phyloP scores from a whole-genome alignment of 768 basidiomycete species.

The Leccinum olivaceopallidum region DNA sequence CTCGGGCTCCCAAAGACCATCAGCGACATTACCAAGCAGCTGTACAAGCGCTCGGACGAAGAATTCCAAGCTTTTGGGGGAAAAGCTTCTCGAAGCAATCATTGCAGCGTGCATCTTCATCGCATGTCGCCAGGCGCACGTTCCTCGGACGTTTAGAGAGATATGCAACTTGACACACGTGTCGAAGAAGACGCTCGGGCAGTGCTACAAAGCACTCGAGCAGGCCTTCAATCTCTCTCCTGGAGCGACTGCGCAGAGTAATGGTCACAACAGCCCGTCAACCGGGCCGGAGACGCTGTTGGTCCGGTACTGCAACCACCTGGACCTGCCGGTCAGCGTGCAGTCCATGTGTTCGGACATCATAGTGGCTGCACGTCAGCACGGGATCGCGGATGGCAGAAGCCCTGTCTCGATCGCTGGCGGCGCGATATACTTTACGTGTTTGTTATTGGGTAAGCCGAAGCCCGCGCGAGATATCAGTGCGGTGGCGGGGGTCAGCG shows the following conservation, averaged over 20 bases:
- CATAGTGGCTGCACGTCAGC: slow-evolving; percentile 74
- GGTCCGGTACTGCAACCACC: slow-evolving; percentile 92
- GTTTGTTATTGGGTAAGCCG: slow-evolving; percentile 70
- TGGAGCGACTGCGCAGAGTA: slow-evolving; percentile 64
- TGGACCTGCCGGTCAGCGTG: slow-evolving; percentile 80
- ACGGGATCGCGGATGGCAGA: slow-evolving; percentile 90
- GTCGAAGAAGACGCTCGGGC: slow-evolving; percentile 92
- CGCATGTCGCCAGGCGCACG: slow-evolving; percentile 92
- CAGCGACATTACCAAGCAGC: slow-evolving; percentile 93
- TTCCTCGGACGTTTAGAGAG: slow-evolving; percentile 95
- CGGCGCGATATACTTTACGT: slow-evolving; percentile 93
- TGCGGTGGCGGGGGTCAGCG: slow-evolving; percentile 89
- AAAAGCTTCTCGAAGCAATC: slow-evolving; percentile 89
- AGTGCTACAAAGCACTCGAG: slow-evolving; percentile 88
- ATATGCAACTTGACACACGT: slow-evolving; percentile 93
- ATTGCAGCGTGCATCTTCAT: slow-evolving; percentile 99
- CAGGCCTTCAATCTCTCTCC: slow-evolving; percentile 86
- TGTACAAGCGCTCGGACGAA: slow-evolving; percentile 97
- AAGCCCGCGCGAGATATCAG: slow-evolving; percentile 87
- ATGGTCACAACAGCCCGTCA: slow-evolving; percentile 39
- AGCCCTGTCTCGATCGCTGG: slow-evolving; percentile 99
- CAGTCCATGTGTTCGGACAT: slow-evolving; percentile 84
- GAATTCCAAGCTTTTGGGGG: slow-evolving; percentile 89
- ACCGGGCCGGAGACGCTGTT: slow-evolving; percentile 85
- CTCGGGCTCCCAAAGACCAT: slow-evolving; percentile 95